Base-by-base conservation (phyloP, 2,329 filamentous ascomycete genomes). In the Sclerotinia subarctica region DNA sequence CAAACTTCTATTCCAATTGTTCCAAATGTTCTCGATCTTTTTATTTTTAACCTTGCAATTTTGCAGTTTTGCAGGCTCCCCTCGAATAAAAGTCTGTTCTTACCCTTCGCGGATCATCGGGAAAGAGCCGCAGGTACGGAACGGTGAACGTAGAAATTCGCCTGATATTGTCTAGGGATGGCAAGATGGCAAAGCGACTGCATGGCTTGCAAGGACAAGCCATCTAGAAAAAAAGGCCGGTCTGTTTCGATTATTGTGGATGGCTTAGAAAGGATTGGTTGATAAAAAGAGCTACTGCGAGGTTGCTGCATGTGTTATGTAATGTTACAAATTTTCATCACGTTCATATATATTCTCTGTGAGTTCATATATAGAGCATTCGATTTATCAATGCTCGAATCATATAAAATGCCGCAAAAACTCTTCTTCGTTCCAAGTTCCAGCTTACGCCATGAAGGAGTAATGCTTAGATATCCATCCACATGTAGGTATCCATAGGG, bases 171-270 rank as follows among this genome's bases (percentile, higher is more conserved):
- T 42, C 54, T 46, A 53, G 49, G 35, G 42, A 44, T 38, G 35
- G 35, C 35, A 64, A 32, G n/a, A 44, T 13, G 35, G 35, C 24
- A 64, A 35, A 21, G 54, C 32, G 35, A 38, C 21, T 35, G 44
- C 47, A 26, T 51, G 21, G 26, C n/a, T 26, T n/a, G 32, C 64
- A 66, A 66, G 64, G 54, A 62, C 57, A 51, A 46, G 47, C 59
- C 26, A 17, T 47, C 32, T 60, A 19, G 44, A 49, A 47, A 60
- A 60, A 35, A 17, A 42, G 38, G 58, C 32, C 58, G 29, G 29
- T 19, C 38, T 38, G 44, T 49, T 62, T 62, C 29, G 46, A 62
- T 49, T 60, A 49, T 49, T 47, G 24, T 62, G 29, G 21, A 19
- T 19, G 44, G 29, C 58, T 60, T 49, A 2, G 44, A 60, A 15